These are phyloP conservation scores for Mucor indicus DNA, from an alignment of 371 early-diverging fungal species.

Conservation along the genomic window DNA sequence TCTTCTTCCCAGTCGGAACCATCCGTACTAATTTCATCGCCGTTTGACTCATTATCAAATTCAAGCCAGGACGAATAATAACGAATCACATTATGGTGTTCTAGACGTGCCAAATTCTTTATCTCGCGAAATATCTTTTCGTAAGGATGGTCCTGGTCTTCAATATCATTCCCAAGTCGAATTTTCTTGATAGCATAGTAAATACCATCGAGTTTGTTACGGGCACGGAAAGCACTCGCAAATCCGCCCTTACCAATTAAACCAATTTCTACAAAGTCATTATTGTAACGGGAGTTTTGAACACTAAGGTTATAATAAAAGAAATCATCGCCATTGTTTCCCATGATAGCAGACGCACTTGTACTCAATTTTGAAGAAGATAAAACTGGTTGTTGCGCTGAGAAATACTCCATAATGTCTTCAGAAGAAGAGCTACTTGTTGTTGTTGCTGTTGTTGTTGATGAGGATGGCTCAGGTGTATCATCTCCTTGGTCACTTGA, in stretches of 20 bases:
- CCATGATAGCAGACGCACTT: not conserved
- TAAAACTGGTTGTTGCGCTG: not conserved
- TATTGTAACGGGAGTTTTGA: slow-evolving; percentile 72
- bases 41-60: slow-evolving; percentile 21
- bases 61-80: slow-evolving; percentile 95
- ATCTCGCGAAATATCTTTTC: slow-evolving; percentile 89
- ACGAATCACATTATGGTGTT: slow-evolving; percentile 88
- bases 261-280: slow-evolving; percentile 80
- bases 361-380: not conserved
- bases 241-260: slow-evolving; percentile 92
- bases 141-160: slow-evolving; percentile 44
- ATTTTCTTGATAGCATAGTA: slow-evolving; percentile 92
- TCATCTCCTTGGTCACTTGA: not conserved
- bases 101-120: slow-evolving; percentile 81
- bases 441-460: not conserved
- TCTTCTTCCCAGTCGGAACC: slow-evolving; percentile 7
- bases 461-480: not conserved
- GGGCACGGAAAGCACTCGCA: slow-evolving; percentile 78
- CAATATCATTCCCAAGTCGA: slow-evolving; percentile 46
- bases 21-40: not conserved
- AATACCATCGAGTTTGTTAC: slow-evolving; percentile 79
- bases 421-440: not conserved
- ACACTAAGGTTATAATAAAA: slow-evolving; percentile 40
- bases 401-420: not conserved
- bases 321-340: not conserved